Evolutionary conservation across 192 early-diverging fungal genomes (phyloP).

Genomic region (Gamsiella multidivaricata): DNA sequence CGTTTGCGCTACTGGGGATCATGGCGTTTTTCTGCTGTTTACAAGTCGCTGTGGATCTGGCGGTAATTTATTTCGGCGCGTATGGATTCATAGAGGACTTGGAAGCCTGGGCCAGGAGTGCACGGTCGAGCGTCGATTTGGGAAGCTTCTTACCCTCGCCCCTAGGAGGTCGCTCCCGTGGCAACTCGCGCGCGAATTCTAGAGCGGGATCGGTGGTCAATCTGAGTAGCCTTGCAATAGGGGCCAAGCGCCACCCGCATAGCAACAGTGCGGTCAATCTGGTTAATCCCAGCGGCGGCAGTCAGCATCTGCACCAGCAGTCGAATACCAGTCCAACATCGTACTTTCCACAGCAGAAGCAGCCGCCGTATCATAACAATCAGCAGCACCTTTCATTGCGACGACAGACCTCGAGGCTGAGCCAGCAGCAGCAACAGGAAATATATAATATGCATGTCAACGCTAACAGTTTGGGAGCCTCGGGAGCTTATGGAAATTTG

Average conservation of each 20-base stretch:
- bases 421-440: constrained; percentile 36
- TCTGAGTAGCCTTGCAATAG: not conserved
- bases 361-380: not conserved
- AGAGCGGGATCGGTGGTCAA: constrained; percentile 17
- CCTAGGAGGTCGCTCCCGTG: constrained; percentile 16
- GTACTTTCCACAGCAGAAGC: constrained; percentile 10
- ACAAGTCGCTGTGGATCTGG: constrained; percentile 33
- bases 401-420: constrained; percentile 14
- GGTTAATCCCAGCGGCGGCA: constrained; percentile 3
- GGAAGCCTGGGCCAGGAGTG: constrained; percentile 40
- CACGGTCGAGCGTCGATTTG: constrained; percentile 35
- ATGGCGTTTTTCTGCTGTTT: constrained; percentile 34
- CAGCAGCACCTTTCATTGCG: constrained; percentile 21
- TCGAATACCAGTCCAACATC: not conserved
- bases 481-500: constrained; percentile 40
- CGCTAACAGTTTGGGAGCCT: constrained; percentile 43
- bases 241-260: too few relatives aligned
- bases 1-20: constrained; percentile 28
- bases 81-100: constrained; percentile 40
- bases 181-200: constrained; percentile 10
- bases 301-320: not conserved
- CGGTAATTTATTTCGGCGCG: constrained; percentile 44
- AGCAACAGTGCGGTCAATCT: constrained; percentile 10
- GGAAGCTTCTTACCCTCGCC: constrained; percentile 34
- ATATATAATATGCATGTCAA: constrained; percentile 47